These are phyloP conservation scores for Arthrobotrys sphaeroides DNA, from an alignment of 2,329 filamentous ascomycete species.

Conservation along the genomic window DNA sequence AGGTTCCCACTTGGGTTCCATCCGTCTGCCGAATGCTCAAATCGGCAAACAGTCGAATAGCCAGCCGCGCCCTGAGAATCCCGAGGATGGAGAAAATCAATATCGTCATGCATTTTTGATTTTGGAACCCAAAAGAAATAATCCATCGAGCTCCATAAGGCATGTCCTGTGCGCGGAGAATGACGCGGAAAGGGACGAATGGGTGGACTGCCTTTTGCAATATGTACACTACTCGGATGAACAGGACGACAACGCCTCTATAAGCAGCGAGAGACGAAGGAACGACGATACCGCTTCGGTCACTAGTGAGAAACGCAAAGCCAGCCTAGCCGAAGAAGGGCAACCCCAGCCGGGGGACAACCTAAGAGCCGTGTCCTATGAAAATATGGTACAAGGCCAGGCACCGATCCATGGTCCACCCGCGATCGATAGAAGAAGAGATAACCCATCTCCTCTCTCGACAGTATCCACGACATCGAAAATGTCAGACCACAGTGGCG, in stretches of 20 bases:
- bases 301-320: conserved; percentile 64
- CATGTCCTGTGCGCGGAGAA: conserved; percentile 97
- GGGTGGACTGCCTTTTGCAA: conserved; percentile 88
- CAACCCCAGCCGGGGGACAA: conserved; percentile 59
- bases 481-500: conserved; percentile 67
- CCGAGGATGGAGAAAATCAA: conserved; percentile 87
- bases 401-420: conserved; percentile 58
- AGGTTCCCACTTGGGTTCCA: conserved; percentile 88
- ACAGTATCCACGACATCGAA: conserved; percentile 51
- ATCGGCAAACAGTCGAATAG: conserved; percentile 83
- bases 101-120: conserved; percentile 97
- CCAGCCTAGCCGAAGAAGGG: conserved; percentile 60
- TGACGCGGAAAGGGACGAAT: conserved; percentile 88
- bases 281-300: conserved; percentile 61
- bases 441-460: conserved; percentile 53
- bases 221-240: conserved; percentile 82
- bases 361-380: conserved; percentile 60
- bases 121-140: conserved; percentile 94
- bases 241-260: conserved; percentile 64
- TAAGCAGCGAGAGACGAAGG: conserved; percentile 46
- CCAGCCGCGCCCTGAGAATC: conserved; percentile 63
- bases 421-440: conserved; percentile 52
- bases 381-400: conserved; percentile 60
- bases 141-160: conserved; percentile 84
- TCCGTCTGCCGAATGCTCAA: conserved; percentile 88